Conservation (phyloP, 805 yeast species). For the Candida ficus region DNA sequence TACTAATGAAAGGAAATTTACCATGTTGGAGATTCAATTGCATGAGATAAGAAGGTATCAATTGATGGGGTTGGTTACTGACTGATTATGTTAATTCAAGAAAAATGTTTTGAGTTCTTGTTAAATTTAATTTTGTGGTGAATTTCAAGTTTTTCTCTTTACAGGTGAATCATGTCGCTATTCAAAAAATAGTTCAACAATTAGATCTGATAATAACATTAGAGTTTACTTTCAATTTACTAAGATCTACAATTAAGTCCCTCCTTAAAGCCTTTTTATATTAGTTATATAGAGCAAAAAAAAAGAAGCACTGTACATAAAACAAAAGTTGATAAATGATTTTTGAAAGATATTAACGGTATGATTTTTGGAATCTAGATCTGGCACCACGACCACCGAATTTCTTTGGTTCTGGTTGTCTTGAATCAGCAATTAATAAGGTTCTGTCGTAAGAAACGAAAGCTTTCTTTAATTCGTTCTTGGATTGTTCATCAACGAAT, state of each 20-base stretch:
- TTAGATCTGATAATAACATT: no score
- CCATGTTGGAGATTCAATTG: no score
- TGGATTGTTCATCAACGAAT: conserved; percentile 98
- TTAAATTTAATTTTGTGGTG: no score
- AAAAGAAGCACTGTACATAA: conserved; percentile 20
- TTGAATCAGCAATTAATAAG: conserved; percentile 97
- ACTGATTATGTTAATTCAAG: no score
- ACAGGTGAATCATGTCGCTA: no score
- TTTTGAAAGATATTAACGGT: conserved; percentile 65
- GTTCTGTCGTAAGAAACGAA: conserved; percentile 98
- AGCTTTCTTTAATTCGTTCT: conserved; percentile 98
- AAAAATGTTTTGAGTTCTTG: no score
- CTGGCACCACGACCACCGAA: conserved; percentile 99
- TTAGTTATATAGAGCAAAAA: conserved; percentile 12
- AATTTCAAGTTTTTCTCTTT: no score
- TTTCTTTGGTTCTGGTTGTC: conserved; percentile 99
- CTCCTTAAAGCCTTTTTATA: conserved; percentile 10
- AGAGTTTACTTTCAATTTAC: no score
- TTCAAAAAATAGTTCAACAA: no score
- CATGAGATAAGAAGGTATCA: no score
- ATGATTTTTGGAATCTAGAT: conserved; percentile 99
- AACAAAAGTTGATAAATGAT: conserved; percentile 9
- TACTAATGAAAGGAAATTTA: no score
- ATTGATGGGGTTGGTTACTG: no score
- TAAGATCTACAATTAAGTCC: background rate